Evolutionary conservation across 805 yeast species (phyloP).

Genomic region (Lipomyces kockii): DNA sequence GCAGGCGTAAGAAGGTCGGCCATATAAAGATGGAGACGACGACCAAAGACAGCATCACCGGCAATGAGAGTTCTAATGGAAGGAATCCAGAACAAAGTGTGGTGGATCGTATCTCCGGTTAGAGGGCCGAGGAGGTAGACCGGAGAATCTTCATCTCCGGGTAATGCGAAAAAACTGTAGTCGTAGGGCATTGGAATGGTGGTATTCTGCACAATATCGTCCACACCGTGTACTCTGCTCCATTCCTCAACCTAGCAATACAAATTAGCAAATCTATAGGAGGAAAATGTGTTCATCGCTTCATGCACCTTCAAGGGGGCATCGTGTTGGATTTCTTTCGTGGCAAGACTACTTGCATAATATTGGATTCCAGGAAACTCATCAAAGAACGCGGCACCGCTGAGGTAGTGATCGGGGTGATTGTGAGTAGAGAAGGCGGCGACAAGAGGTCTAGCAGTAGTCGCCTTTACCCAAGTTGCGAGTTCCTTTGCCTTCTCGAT

Average conservation of each 20-base stretch:
- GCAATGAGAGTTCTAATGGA: conserved; percentile 1
- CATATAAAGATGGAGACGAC: background rate
- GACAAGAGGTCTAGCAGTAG: background rate
- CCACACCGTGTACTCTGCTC: background rate
- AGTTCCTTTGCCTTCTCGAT: background rate
- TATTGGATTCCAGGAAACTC: background rate
- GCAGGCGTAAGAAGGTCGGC: background rate
- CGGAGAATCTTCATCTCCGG: background rate
- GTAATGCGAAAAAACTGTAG: background rate
- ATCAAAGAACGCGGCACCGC: background rate
- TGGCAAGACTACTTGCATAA: background rate
- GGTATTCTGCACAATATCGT: background rate
- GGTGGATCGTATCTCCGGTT: background rate
- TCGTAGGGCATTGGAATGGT: background rate
- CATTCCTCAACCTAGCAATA: background rate
- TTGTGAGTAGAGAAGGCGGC: background rate
- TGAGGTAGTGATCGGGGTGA: background rate
- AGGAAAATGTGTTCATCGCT: background rate
- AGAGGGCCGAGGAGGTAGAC: background rate
- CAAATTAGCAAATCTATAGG: background rate
- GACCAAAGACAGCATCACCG: background rate
- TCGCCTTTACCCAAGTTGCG: background rate
- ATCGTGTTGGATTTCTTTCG: background rate
- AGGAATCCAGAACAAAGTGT: background rate
- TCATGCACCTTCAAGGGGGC: background rate